Conservation (phyloP, 805 yeast genomes). For the Kodamaea hsintzibuensis region DNA sequence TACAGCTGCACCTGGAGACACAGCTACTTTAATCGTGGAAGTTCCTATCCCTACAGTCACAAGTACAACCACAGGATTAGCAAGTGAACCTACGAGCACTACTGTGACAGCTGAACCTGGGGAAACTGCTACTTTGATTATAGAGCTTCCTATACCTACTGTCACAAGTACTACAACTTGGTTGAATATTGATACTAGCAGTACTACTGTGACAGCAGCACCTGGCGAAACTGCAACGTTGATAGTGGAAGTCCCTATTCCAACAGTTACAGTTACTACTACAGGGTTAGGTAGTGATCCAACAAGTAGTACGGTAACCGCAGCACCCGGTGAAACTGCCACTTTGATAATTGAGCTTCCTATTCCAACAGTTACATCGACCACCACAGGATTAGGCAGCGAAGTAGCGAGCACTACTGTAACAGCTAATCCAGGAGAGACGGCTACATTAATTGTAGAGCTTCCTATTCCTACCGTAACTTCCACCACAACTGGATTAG, state of each 20-base stretch:
- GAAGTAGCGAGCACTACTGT: constrained; percentile 16
- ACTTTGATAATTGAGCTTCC: constrained; percentile 17
- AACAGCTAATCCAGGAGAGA: constrained; percentile 13
- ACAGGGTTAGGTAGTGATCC: too few species aligned
- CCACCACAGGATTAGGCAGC: constrained; percentile 5
- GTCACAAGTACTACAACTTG: constrained; percentile 11
- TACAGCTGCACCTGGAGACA: constrained; percentile 12
- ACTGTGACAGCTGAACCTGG: constrained; percentile 1
- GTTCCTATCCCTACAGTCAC: constrained; percentile 18
- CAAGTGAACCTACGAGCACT: constrained; percentile 13
- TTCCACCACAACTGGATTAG: constrained; percentile 1
- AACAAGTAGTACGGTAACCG: too few species aligned
- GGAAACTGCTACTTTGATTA: constrained; percentile 12
- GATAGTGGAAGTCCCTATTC: constrained; percentile 14
- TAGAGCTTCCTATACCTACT: constrained; percentile 18
- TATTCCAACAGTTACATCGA: constrained; percentile 7
- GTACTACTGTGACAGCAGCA: constrained; percentile 8
- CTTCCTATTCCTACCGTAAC: constrained; percentile 14
- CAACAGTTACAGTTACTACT: constrained; percentile 7
- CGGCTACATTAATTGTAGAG: constrained; percentile 14
- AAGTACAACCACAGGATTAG: constrained; percentile 14
- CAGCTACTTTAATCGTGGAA: constrained; percentile 13
- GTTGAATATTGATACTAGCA: constrained; percentile 10
- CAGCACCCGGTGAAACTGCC: constrained; percentile 7
- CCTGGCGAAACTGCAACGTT: constrained; percentile 13